Evolutionary conservation across 257 asterid genomes (phyloP).

Genomic region (Apocynum venetum): DNA sequence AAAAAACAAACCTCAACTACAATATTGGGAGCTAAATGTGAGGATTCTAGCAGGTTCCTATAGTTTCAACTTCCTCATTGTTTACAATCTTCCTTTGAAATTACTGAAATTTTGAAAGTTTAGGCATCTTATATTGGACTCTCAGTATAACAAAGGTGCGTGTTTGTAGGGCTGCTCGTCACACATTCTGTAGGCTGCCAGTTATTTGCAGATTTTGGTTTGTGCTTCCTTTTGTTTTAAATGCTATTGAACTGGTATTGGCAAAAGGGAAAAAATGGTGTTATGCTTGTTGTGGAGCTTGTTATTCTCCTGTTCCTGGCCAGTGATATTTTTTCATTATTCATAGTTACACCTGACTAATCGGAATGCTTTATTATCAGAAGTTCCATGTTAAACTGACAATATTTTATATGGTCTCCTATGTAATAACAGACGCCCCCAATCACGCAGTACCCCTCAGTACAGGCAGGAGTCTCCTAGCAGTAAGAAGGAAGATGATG

Average conservation of each 20-base stretch:
- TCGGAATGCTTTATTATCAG: neutral
- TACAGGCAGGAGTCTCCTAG: constrained; percentile 39
- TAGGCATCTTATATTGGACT: neutral
- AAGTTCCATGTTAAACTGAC: neutral
- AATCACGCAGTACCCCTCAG: constrained; percentile 22
- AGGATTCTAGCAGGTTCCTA: neutral
- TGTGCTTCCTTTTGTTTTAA: neutral
- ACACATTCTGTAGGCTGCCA: neutral
- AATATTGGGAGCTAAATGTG: neutral
- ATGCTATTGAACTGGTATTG: no score
- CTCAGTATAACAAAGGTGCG: no score
- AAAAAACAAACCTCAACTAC: neutral
- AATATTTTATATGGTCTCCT: neutral
- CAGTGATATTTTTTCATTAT: neutral
- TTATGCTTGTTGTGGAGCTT: neutral
- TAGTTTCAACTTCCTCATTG: neutral
- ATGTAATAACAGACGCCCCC: constrained; percentile 37
- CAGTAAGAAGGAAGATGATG: constrained; percentile 40
- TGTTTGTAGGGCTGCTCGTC: neutral
- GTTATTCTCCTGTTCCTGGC: neutral
- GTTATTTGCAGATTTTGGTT: neutral
- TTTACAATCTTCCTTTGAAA: no score
- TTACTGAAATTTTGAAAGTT: no score
- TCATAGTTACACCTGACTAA: neutral
- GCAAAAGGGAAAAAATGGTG: neutral